Evolutionary conservation across 129 eudicot genomes (phyloP), one percentile per base, ranked within the genome.

Genomic region (Arctium lappa): DNA sequence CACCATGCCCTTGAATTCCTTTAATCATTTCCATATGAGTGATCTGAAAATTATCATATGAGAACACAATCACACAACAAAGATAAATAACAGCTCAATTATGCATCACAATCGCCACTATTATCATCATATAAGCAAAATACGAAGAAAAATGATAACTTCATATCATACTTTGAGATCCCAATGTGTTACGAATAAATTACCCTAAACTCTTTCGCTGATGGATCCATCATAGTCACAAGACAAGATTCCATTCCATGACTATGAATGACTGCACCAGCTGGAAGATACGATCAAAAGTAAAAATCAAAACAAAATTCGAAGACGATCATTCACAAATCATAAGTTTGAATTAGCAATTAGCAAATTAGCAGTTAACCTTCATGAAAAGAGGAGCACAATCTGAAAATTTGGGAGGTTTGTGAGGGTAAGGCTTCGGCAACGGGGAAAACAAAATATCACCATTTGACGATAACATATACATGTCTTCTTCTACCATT

Each of bases 381-480:
- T 93, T 95, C 88, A 95, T 36, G 82, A 95, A 95, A 27, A 93
- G 91, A 79, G 99, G 97, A 72, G 86, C 97, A 83, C 97, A 92
- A 84, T 95, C 98, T 12, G 97, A 91, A 83, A 97, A 95, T 31
- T 95, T 95, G 0, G 99, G 99, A 77, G 97, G 87, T 80, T 95
- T 95, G 73, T 95, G 86, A 33, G 99, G 99, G 89, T 91, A 95
- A 12, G 93, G 87, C 87, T 92, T 93, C 0, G 97, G 92, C 39
- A 46, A 63, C 50, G 99, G 99, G 12, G 90, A 68, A 81, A 37
- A 87, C 87, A 95, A 72, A 7, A 93, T 65, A 46, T 90, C 81
- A 39, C 99, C 99, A 42, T 2, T 82, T 34, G 99, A 82, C 6
- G 98, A 91, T 18, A 96, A 79, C 79, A 93, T 91, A 83, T 93